These are phyloP conservation scores for Laguncularia racemosa DNA, from an alignment of 345 rosid genomes.

Conservation along the genomic window DNA sequence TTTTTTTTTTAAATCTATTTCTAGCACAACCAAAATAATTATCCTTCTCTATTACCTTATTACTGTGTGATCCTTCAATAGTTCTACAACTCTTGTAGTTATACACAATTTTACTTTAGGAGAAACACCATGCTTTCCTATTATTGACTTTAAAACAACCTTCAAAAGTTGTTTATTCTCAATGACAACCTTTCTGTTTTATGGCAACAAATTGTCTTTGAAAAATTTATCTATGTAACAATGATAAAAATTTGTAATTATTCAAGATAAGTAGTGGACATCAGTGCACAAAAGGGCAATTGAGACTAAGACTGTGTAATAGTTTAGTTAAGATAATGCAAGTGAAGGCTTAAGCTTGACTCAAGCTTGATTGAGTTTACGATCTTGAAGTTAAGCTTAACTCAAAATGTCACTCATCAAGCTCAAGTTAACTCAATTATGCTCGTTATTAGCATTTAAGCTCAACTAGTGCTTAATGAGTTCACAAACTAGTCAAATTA, in stretches of 20 bases:
- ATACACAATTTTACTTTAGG: conserved; percentile 42
- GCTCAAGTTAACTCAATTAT: no score
- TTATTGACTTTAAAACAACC: conserved; percentile 56
- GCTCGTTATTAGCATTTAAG: not conserved
- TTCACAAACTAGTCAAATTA: not conserved
- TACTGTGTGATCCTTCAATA: conserved; percentile 15
- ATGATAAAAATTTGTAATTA: not conserved
- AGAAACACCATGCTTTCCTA: conserved; percentile 73
- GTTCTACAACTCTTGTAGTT: conserved; percentile 38
- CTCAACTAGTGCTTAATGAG: not conserved
- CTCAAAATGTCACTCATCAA: no score
- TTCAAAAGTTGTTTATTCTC: conserved; percentile 55
- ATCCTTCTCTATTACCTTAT: no score
- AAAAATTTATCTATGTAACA: conserved; percentile 43
- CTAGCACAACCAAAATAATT: no score
- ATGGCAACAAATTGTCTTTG: conserved; percentile 39
- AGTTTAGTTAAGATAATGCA: no score
- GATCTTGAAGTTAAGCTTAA: no score
- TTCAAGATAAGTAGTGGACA: no score
- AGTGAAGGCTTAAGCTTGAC: no score
- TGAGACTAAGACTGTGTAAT: no score
- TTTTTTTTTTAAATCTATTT: no score
- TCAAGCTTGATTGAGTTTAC: no score
- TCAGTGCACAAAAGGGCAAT: no score
- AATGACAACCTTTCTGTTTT: conserved; percentile 32